These are phyloP conservation scores for Peniophora sp. DNA, from an alignment of 1,284 basidiomycete genomes.

Conservation along the genomic window DNA sequence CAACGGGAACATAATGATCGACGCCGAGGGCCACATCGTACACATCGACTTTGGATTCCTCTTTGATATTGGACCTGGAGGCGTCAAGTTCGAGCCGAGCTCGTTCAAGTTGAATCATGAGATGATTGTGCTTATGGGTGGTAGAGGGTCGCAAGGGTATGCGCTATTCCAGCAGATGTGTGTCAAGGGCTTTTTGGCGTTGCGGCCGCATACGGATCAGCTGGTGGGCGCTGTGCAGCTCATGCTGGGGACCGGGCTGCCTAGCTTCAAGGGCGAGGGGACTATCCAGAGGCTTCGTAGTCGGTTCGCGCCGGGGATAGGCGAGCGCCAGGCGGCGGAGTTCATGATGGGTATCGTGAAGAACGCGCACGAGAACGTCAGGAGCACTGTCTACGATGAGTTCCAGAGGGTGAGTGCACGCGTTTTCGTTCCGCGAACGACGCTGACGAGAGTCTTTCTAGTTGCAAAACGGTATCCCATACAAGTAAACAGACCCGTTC, in stretches of 20 bases:
- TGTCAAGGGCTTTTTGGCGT: constrained; percentile 93
- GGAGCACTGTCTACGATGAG: constrained; percentile 90
- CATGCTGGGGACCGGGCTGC: constrained; percentile 93
- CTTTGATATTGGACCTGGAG: constrained; percentile 93
- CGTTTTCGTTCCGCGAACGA: neutral
- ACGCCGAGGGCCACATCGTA: constrained; percentile 91
- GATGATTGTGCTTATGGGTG: constrained; percentile 98
- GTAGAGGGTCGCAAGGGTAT: constrained; percentile 88
- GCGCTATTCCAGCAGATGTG: constrained; percentile 90
- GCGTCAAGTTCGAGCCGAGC: constrained; percentile 94
- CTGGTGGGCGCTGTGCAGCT: constrained; percentile 83
- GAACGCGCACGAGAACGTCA: constrained; percentile 92
- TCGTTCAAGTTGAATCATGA: constrained; percentile 98
- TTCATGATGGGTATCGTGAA: constrained; percentile 85
- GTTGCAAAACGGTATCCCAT: constrained; percentile 53
- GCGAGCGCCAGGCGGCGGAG: constrained; percentile 87
- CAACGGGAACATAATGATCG: constrained; percentile 97
- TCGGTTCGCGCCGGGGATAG: constrained; percentile 78
- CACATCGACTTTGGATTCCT: constrained; percentile 98
- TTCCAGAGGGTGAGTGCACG: constrained; percentile 66
- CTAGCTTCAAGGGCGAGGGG: constrained; percentile 92
- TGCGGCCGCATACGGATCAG: constrained; percentile 86
- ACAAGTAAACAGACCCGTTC: constrained; percentile 30
- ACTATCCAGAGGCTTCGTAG: constrained; percentile 86
- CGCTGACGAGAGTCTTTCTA: constrained; percentile 13